phyloP scores from a whole-genome alignment of 2,329 filamentous ascomycete genomes.

The Sporothrix dimorphospora region DNA sequence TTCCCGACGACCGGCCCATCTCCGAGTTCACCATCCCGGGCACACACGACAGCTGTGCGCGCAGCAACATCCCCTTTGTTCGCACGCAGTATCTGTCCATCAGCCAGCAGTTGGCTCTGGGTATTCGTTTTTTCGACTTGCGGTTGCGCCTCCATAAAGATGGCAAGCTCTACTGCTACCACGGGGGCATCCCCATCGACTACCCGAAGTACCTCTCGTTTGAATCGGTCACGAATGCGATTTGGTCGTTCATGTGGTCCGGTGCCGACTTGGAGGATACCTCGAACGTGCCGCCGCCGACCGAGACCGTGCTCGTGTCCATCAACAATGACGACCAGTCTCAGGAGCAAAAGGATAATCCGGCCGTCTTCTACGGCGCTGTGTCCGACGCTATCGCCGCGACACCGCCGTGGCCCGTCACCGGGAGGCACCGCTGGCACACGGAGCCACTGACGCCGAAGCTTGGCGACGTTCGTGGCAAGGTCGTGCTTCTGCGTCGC shows the following conservation, averaged over 20 bases:
- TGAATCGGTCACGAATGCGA: constrained; percentile 60
- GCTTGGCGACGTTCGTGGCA: constrained; percentile 65
- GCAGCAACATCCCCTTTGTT: constrained; percentile 60
- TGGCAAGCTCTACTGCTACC: constrained; percentile 66
- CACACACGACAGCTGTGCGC: constrained; percentile 68
- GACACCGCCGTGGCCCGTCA: constrained; percentile 39
- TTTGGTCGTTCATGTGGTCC: constrained; percentile 61
- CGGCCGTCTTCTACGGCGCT: constrained; percentile 45
- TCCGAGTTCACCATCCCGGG: constrained; percentile 71
- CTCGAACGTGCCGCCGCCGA: constrained; percentile 47
- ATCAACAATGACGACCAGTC: constrained; percentile 69
- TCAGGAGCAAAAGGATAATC: constrained; percentile 57
- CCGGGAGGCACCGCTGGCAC: constrained; percentile 58
- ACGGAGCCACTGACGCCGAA: constrained; percentile 61
- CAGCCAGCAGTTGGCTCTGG: constrained; percentile 67
- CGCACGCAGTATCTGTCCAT: constrained; percentile 69
- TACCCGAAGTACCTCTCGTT: constrained; percentile 64
- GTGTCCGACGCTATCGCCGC: constrained; percentile 59
- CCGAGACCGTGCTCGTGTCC: constrained; percentile 68
- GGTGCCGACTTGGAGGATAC: constrained; percentile 40
- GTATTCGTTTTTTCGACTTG: constrained; percentile 72
- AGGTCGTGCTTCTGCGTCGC: constrained; percentile 68
- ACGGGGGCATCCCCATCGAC: constrained; percentile 71
- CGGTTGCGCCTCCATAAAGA: constrained; percentile 46
- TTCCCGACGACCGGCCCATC: constrained; percentile 60